A percentile compares a stretch with the other conserved stretches of the same genome.
Evolutionary conservation across 169 alveolate genomes (phyloP).

Genomic region (Plasmodium berghei): DNA sequence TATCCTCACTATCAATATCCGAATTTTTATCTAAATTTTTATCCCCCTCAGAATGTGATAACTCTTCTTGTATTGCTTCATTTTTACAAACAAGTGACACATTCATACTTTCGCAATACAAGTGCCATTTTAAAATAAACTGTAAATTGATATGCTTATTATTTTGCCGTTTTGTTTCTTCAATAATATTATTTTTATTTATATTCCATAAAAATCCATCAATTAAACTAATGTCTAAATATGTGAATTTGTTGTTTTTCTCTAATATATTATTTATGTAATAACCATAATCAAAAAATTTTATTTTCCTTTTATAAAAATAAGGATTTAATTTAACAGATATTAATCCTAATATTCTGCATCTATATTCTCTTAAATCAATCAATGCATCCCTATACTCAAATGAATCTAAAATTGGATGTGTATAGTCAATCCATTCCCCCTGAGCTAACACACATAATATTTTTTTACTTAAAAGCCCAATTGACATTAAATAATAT

Average conservation of each 20-base stretch:
- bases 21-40: not conserved
- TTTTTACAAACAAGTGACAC: constrained; percentile 26
- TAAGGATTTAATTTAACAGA: constrained; percentile 78
- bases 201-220: constrained; percentile 66
- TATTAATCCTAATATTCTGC: constrained; percentile 84
- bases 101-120: constrained; percentile 55
- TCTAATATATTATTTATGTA: constrained; percentile 52
- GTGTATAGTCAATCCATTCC: constrained; percentile 85
- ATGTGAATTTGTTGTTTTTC: constrained; percentile 27
- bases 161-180: constrained; percentile 79
- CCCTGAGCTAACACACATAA: constrained; percentile 83
- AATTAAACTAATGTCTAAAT: constrained; percentile 12
- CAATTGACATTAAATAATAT: constrained; percentile 81
- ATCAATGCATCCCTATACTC: constrained; percentile 82
- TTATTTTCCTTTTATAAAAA: constrained; percentile 77
- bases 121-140: constrained; percentile 82
- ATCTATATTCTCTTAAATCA: constrained; percentile 84
- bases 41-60: not conserved
- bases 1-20: not conserved
- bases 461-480: constrained; percentile 80
- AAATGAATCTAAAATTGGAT: constrained; percentile 79
- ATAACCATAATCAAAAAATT: constrained; percentile 70
- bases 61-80: not conserved
- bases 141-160: constrained; percentile 70
- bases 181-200: constrained; percentile 63